Evolutionary conservation across 169 alveolate genomes (phyloP), one percentile per base, ranked within the genome.

Genomic region (Eimeria brunetti): DNA sequence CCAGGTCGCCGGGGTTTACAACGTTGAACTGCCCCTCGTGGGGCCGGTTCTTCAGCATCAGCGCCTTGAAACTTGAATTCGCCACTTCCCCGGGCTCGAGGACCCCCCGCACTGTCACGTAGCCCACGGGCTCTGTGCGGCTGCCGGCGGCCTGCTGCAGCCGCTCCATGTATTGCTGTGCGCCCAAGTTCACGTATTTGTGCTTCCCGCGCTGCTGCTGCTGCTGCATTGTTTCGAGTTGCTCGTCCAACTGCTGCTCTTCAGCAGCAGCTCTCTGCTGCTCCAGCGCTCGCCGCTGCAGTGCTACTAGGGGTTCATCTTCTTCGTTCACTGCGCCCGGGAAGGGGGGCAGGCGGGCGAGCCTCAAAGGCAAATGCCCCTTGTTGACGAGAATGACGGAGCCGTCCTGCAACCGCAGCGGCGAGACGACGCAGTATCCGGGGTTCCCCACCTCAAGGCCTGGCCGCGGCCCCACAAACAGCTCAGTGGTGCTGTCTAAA

Each of bases 21-120:
- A 96, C 97, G 75, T 78, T 93, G 96, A 96, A 97, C 81, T 94
- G 96, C 8, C 85, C 91, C 11, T 94, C 96, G 33, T 94, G 91
- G 16, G 96, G 94, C 30, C 91, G 53, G 85, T 89, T 89, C 44
- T 73, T 71, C 53, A 86, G 80, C 73, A 76, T 85, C 73, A 94
- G 30, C 14, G 78, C 36, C 91, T 67, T 51, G 93, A 67, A 94
- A 38, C 76, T 75, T 53, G 84, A 64, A 85, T 58, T 97, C 97
- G 88, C 89, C 41, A 97, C 88, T 84, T 98, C 99, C 36, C 98
- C 99, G 9, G 97, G 97, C 75, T 96, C 98, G 62, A 98, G 84
- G 56, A 98, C 91, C 9, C 98, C 99, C 53, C 99, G 96, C 27
- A 98, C 97, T 44, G 98, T 98, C 24, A 98, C 98, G 95, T 96